Base-by-base conservation (phyloP, 202 grass and related monocot genomes). In the Digitaria exilis region DNA sequence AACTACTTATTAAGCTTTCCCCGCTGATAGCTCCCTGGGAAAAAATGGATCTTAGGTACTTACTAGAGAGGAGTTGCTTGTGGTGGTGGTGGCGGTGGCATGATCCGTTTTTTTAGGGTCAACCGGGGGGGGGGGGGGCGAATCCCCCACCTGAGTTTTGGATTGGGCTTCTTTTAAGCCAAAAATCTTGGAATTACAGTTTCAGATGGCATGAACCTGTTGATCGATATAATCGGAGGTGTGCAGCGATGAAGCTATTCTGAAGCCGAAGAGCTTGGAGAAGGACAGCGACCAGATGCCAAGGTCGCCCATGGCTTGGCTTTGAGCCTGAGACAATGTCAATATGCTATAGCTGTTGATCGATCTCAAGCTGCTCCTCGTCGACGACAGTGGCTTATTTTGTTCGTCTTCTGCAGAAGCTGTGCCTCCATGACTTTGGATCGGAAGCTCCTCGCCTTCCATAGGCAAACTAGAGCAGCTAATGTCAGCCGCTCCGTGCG, bases 211-310 rank as follows among this genome's bases (percentile, higher is more conserved):
- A n/a, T n/a, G n/a, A n/a, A n/a, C n/a, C n/a, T n/a, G 43, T n/a
- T 52, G 71, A 66, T 76, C 70, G 31, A 13, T 65, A 49, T 43
- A 44, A 44, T 65, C 64, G 17, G 71, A 7, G 26, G 7, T 42
- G 24, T 25, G 32, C 15, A 62, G 21, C 0, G 74, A 71, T 4
- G 76, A 35, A 3, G 58, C 49, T 28, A 78, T 35, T 57, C 83
- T 86, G 83, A 89, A 86, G 65, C 83, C 86, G 18, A 89, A 82
- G 1, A 89, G 16, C 78, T 73, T 89, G 66, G 88, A 86, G 83
- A 89, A 89, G 73, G 88, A 89, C 9, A 89, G 22, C 0, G 88
- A 89, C 49, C 83, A 73, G 31, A 6, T 8, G 44, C 32, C 26
- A 3, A 32, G 54, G 11, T 22, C 42, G 51, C 52, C 17, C 45